phyloP scores from a whole-genome alignment of 164 flowering plant genomes.

The Houttuynia cordata region DNA sequence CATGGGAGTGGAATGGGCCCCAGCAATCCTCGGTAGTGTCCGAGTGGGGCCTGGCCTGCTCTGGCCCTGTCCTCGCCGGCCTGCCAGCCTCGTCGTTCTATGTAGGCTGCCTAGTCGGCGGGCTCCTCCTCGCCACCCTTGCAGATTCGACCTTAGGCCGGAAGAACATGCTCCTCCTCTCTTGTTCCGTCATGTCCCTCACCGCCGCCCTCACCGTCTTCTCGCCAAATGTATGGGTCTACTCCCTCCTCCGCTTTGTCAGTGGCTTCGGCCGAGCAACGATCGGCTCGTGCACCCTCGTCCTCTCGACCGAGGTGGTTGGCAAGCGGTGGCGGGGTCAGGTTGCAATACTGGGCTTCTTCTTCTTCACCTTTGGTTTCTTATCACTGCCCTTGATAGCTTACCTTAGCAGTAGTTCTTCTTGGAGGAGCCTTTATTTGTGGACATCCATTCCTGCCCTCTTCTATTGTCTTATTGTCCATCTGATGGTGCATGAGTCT shows the following conservation, averaged over 20 bases:
- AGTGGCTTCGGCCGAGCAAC: constrained; percentile 51
- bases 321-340: constrained; percentile 53
- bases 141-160: constrained; percentile 66
- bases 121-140: constrained; percentile 38
- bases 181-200: constrained; percentile 38
- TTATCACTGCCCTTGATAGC: constrained; percentile 54
- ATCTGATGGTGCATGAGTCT: constrained; percentile 43
- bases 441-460: constrained; percentile 37
- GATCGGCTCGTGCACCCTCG: constrained; percentile 39
- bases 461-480: constrained; percentile 23
- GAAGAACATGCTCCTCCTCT: constrained; percentile 41
- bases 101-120: constrained; percentile 53
- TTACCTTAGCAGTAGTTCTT: constrained; percentile 14
- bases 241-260: constrained; percentile 36
- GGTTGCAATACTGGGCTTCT: constrained; percentile 41
- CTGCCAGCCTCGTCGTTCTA: constrained; percentile 58
- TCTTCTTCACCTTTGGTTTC: constrained; percentile 50
- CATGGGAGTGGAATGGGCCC: constrained; percentile 53
- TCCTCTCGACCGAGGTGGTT: constrained; percentile 18
- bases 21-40: constrained; percentile 29
- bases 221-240: constrained; percentile 51
- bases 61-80: constrained; percentile 32
- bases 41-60: constrained; percentile 41
- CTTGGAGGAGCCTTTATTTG: constrained; percentile 52
- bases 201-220: constrained; percentile 21